phyloP scores from a whole-genome alignment of 805 yeast genomes.

The Kazachstania bromeliacearum region DNA sequence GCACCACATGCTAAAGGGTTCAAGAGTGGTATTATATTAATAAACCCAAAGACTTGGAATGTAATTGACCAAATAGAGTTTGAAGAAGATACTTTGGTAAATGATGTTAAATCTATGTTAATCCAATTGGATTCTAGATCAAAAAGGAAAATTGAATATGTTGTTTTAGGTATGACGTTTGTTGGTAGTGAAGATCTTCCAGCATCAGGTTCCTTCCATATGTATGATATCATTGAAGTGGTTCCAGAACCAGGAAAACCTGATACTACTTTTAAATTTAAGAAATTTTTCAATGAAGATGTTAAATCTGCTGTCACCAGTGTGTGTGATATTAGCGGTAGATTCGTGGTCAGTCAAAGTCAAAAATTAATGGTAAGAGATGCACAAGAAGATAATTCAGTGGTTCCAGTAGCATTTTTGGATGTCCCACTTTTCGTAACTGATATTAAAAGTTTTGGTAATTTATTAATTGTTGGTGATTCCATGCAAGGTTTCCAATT shows the following conservation, averaged over 20 bases:
- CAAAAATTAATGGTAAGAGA: conserved; percentile 71
- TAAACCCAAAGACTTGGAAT: conserved; percentile 71
- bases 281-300: conserved; percentile 60
- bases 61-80: conserved; percentile 61
- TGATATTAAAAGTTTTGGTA: conserved; percentile 76
- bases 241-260: conserved; percentile 86
- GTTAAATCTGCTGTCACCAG: conserved; percentile 79
- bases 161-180: conserved; percentile 72
- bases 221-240: conserved; percentile 69
- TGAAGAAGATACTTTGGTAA: conserved; percentile 53
- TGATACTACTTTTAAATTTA: conserved; percentile 70
- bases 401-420: conserved; percentile 87
- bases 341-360: conserved; percentile 78
- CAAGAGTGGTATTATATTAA: conserved; percentile 50
- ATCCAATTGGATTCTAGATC: conserved; percentile 33
- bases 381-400: conserved; percentile 73
- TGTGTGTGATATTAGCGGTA: conserved; percentile 70
- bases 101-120: conserved; percentile 28
- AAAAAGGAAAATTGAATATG: conserved; percentile 46
- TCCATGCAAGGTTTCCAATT: conserved; percentile 60
- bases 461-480: conserved; percentile 75
- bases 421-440: conserved; percentile 76
- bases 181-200: conserved; percentile 73
- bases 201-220: conserved; percentile 66
- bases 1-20: conserved; percentile 46